Conservation (phyloP, 371 early-diverging fungal genomes). For the Umbelopsis sp. region DNA sequence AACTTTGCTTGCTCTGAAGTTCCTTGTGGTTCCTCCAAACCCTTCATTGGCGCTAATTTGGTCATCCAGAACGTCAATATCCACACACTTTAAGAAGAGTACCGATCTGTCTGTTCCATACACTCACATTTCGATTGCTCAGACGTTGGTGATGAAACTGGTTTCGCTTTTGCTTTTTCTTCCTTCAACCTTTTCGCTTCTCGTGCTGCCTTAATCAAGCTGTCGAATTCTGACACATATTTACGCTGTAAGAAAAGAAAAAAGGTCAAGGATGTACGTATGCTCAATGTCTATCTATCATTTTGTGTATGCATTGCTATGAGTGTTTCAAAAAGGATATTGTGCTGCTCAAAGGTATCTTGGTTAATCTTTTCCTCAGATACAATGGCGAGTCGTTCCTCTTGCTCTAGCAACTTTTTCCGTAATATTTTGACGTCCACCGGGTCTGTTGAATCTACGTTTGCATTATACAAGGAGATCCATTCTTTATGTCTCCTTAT, state of each 20-base stretch:
- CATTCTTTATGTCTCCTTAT: conserved; percentile 36
- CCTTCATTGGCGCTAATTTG: too few relatives aligned
- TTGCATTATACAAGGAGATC: conserved; percentile 28
- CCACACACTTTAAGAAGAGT: too few relatives aligned
- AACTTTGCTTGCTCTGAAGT: neutral
- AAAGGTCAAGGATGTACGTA: conserved; percentile 10
- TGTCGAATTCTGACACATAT: conserved; percentile 24
- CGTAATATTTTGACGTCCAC: conserved; percentile 23
- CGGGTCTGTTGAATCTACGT: conserved; percentile 28
- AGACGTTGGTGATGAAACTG: too few relatives aligned
- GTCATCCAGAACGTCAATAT: too few relatives aligned
- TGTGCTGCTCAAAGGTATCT: conserved; percentile 24
- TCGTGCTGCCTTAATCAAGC: conserved; percentile 15
- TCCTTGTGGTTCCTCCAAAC: neutral
- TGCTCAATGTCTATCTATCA: neutral
- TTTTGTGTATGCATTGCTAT: neutral
- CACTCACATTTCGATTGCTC: conserved; percentile 5
- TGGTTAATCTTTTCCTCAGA: conserved; percentile 21
- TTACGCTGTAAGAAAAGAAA: conserved; percentile 20
- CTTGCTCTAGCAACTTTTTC: conserved; percentile 21
- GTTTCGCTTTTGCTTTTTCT: neutral
- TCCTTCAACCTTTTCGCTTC: conserved; percentile 5
- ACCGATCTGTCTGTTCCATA: too few relatives aligned
- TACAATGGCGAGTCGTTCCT: conserved; percentile 1
- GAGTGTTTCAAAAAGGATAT: conserved; percentile 21